Conservation (phyloP, 306 rosid genomes). For the Quercus mongolica region DNA sequence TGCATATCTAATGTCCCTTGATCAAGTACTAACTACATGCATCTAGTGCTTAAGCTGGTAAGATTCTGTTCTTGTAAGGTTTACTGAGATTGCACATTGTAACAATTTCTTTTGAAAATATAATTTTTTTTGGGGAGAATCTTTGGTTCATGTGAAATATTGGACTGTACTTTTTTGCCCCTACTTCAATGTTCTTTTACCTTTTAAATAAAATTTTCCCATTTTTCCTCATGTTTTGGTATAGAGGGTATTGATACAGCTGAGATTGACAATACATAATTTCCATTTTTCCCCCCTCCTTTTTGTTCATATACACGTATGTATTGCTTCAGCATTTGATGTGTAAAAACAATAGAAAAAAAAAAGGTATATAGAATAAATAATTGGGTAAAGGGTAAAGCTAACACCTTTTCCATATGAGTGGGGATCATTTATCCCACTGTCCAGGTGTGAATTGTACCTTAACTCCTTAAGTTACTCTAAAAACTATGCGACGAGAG, state of each 20-base stretch:
- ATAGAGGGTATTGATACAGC: not conserved
- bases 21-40: slow-evolving; percentile 6
- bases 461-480: not conserved
- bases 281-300: too few species aligned
- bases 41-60: slow-evolving; percentile 6
- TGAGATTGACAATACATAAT: not conserved
- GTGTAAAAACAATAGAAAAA: not conserved
- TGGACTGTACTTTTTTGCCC: not conserved
- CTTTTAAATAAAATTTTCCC: not conserved
- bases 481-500: not conserved
- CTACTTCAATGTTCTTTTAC: too few species aligned
- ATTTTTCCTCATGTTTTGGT: not conserved
- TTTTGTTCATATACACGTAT: not conserved
- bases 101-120: not conserved
- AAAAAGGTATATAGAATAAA: not conserved
- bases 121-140: not conserved
- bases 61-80: not conserved
- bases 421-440: not conserved
- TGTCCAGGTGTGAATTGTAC: not conserved
- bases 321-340: not conserved
- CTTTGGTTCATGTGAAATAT: not conserved
- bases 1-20: not conserved
- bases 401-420: not conserved
- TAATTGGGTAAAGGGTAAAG: not conserved
- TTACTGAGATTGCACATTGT: not conserved